These are phyloP conservation scores for Spathaspora passalidarum DNA, from an alignment of 805 yeast genomes.

Conservation along the genomic window DNA sequence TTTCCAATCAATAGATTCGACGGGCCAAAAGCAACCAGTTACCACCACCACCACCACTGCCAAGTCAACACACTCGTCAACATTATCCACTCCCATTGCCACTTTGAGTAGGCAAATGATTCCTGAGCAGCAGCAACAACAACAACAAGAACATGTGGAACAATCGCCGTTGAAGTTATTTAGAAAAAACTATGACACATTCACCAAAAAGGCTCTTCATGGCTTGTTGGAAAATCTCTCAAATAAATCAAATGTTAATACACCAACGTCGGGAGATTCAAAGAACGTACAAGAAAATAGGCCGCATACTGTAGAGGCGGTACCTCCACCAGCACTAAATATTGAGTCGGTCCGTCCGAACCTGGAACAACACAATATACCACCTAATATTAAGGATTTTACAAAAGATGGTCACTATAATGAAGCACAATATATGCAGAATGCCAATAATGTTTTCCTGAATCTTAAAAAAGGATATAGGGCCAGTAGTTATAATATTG, in stretches of 20 bases:
- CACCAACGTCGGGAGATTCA: conserved; percentile 6
- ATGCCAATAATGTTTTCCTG: conserved; percentile 38
- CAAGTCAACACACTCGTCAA: conserved; percentile 28
- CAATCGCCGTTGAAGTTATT: conserved; percentile 41
- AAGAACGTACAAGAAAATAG: background rate
- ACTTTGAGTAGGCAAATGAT: conserved; percentile 13
- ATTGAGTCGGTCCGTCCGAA: background rate
- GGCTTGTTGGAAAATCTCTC: conserved; percentile 23
- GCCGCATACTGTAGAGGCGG: background rate
- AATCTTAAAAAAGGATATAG: conserved; percentile 35
- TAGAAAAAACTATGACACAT: conserved; percentile 38
- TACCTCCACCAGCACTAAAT: background rate
- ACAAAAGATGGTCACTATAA: conserved; percentile 30
- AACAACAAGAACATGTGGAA: background rate
- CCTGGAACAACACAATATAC: background rate
- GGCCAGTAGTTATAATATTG: background rate
- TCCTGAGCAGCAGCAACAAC: background rate
- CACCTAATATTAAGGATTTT: conserved; percentile 23
- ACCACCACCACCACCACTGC: conserved; percentile 3
- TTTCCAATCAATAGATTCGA: conserved; percentile 3
- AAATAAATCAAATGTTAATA: conserved; percentile 9
- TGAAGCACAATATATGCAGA: conserved; percentile 33
- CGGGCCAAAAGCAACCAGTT: background rate
- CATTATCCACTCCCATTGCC: conserved; percentile 37
- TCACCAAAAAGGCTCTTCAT: conserved; percentile 31